Evolutionary conservation across 257 asterid species (phyloP).

Genomic region (Pogostemon cablin): DNA sequence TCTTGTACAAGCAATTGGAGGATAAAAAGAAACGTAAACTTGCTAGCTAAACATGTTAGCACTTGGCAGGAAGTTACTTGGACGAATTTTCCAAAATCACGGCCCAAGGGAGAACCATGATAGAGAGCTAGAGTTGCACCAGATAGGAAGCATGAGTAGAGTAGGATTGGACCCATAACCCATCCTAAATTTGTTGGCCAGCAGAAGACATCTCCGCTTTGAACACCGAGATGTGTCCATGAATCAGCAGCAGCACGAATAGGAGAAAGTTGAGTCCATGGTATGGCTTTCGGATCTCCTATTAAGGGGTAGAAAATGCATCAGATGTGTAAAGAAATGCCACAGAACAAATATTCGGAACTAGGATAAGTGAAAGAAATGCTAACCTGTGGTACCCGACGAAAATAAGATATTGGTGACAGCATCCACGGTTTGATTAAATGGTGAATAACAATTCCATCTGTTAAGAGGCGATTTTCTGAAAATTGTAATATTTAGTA

Average conservation of each 20-base stretch:
- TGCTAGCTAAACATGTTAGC: neutral
- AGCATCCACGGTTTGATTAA: slow-evolving; percentile 67
- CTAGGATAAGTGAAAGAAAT: slow-evolving; percentile 14
- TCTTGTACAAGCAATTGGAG: neutral
- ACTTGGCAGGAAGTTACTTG: slow-evolving; percentile 50
- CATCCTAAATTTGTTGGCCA: slow-evolving; percentile 99
- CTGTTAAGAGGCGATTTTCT: slow-evolving; percentile 43
- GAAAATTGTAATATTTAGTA: neutral
- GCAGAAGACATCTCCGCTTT: slow-evolving; percentile 71
- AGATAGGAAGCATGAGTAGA: slow-evolving; percentile 74
- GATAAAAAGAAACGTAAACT: neutral
- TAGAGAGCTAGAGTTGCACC: slow-evolving; percentile 94
- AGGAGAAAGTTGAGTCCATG: slow-evolving; percentile 94
- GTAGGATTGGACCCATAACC: slow-evolving; percentile 90
- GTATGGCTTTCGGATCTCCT: slow-evolving; percentile 98
- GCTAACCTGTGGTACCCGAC: slow-evolving; percentile 89
- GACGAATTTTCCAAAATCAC: slow-evolving; percentile 81
- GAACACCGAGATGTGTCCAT: slow-evolving; percentile 65
- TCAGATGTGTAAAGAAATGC: neutral
- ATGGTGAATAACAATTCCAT: slow-evolving; percentile 57
- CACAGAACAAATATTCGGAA: too few species aligned
- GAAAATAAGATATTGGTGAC: slow-evolving; percentile 85
- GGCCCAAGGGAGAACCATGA: slow-evolving; percentile 93
- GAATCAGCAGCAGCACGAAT: slow-evolving; percentile 85
- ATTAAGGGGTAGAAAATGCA: neutral